Conservation (phyloP, 2,329 filamentous ascomycete genomes). For the Aspergillus eucalypticola region DNA sequence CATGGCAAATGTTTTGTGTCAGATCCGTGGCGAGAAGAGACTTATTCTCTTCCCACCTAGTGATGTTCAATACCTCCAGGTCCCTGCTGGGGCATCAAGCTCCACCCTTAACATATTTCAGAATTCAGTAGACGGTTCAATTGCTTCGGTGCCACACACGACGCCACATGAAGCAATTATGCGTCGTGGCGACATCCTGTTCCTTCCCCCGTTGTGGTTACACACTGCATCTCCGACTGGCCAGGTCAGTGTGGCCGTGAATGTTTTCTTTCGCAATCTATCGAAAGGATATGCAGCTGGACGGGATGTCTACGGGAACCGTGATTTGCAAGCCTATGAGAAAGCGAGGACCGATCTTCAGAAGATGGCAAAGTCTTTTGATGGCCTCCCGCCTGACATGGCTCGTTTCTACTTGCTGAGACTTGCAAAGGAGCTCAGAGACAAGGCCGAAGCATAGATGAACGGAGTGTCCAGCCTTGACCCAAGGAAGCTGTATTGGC, state of each 20-base stretch:
- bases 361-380: conserved; percentile 55
- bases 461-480: background rate
- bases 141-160: conserved; percentile 60
- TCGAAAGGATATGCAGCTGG: conserved; percentile 68
- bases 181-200: conserved; percentile 72
- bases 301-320: conserved; percentile 83
- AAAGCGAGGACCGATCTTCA: conserved; percentile 72
- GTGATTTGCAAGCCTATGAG: conserved; percentile 81
- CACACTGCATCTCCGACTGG: conserved; percentile 60
- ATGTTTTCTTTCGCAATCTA: conserved; percentile 80
- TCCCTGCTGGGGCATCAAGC: conserved; percentile 76
- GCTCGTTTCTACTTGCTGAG: conserved; percentile 74
- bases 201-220: conserved; percentile 80
- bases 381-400: conserved; percentile 63
- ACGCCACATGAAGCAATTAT: conserved; percentile 69
- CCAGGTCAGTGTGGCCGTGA: conserved; percentile 74
- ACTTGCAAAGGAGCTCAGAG: conserved; percentile 67
- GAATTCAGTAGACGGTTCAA: conserved; percentile 41
- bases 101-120: conserved; percentile 73
- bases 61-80: conserved; percentile 68
- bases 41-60: conserved; percentile 76
- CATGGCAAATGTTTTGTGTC: conserved; percentile 83
- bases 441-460: conserved; percentile 26
- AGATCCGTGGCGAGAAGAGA: conserved; percentile 71
- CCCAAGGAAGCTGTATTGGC: background rate